Conservation (phyloP, 2,329 filamentous ascomycete genomes). For the Chaetomium strumarium region DNA sequence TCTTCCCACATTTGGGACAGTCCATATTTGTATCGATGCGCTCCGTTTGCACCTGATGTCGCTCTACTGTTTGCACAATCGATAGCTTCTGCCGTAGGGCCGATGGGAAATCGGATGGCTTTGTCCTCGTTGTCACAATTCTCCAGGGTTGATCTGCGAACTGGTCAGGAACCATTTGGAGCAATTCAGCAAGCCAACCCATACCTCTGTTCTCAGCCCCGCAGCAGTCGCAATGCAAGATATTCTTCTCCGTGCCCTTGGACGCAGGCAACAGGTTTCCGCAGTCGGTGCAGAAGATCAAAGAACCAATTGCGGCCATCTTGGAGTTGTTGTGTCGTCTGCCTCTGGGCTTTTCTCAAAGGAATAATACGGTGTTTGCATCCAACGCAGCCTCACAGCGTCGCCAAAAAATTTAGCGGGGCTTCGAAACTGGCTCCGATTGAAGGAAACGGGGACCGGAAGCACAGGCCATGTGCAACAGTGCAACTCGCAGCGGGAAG, state of each 20-base stretch:
- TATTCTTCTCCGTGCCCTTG: constrained; percentile 67
- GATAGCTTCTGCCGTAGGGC: constrained; percentile 80
- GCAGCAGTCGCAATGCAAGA: constrained; percentile 79
- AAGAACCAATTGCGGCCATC: constrained; percentile 85
- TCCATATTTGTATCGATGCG: constrained; percentile 60
- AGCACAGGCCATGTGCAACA: constrained; percentile 7
- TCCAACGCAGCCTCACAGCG: not conserved
- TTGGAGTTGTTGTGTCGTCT: not conserved
- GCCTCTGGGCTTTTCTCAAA: not conserved
- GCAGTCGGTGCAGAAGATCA: constrained; percentile 90
- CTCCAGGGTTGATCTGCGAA: constrained; percentile 20
- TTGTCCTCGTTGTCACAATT: constrained; percentile 75
- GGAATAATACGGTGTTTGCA: not conserved
- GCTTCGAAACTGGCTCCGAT: not conserved
- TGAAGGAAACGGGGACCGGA: not conserved
- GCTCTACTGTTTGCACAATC: constrained; percentile 75
- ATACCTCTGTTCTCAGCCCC: constrained; percentile 78
- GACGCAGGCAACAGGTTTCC: constrained; percentile 83
- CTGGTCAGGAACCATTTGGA: constrained; percentile 8
- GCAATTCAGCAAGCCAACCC: not conserved
- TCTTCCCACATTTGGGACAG: constrained; percentile 76
- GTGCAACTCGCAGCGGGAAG: not conserved
- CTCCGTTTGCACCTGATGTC: constrained; percentile 64
- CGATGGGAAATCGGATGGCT: constrained; percentile 85
- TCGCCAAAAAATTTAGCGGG: constrained; percentile 7